Base-by-base conservation (phyloP, 257 asterid genomes). In the Nicotiana obtusifolia region DNA sequence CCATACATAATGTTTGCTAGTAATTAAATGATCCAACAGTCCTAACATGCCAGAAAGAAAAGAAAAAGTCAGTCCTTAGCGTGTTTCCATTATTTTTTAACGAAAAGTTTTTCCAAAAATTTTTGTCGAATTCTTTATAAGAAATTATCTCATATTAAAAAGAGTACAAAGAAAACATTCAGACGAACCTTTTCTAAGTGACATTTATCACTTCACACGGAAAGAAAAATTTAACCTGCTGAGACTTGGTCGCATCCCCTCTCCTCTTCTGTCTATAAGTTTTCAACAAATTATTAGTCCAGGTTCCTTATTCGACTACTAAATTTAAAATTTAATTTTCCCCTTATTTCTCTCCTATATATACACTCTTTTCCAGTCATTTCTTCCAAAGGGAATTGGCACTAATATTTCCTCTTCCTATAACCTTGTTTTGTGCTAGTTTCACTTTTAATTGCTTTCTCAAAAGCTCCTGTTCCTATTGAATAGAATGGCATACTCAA, bases 401-500 rank as follows among this genome's bases (percentile, higher is more conserved):
- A 3, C 33, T 30, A 5, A 30, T 47, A 31, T 14, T 37, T 30
- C 7, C 60, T 81, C 44, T 67, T 76, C 47, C 64, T 83, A 30
- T 30, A 30, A 79, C 77, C 17, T 84, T 71, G 82, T 78, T 77
- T 33, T 90, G 54, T 31, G 49, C 37, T 65, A 13, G 11, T 15
- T 31, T 47, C 7, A 65, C 75, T 65, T 66, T 65, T 16, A 66
- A 83, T 83, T 35, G 5, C 10, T 56, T 3, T 41, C 9, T 37
- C 22, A 17, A 3, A 53, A 53, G 1, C 49, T 41, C 3, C 4
- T 56, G 4, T 8, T 56, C 22, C 0, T 84, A 56, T 6, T 6
- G 61, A 10, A 3, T 8, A 59, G 2, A 30, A 87, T 87, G 90
- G 87, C 90, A 78, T 85, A 2, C 71, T 83, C 85, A 17, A 73